These are phyloP conservation scores for Warburgia ugandensis DNA, from an alignment of 164 flowering plant species.

Conservation along the genomic window DNA sequence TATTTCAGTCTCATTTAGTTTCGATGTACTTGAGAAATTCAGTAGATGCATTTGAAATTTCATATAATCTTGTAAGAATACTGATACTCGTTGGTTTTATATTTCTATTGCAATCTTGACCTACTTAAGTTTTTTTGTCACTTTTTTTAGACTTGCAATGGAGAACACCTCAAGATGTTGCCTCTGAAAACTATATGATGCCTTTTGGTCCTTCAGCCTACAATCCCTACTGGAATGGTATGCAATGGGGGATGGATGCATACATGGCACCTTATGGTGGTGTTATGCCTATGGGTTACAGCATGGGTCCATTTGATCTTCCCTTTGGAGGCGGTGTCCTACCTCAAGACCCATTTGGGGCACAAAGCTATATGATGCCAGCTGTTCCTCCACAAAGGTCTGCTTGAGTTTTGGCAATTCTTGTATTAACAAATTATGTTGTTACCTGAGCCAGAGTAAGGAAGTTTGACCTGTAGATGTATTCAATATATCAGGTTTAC, in stretches of 20 bases:
- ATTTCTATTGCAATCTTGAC: neutral
- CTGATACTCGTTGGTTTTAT: too few relatives aligned
- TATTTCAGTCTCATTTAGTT: neutral
- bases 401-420: neutral
- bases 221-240: slow-evolving; percentile 67
- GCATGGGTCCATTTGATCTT: slow-evolving; percentile 52
- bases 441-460: too few relatives aligned
- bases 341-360: slow-evolving; percentile 69
- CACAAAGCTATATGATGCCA: slow-evolving; percentile 53
- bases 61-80: too few relatives aligned
- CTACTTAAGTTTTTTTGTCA: neutral
- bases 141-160: slow-evolving; percentile 46
- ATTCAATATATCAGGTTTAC: too few relatives aligned
- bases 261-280: slow-evolving; percentile 46
- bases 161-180: slow-evolving; percentile 56
- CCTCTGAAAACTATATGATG: slow-evolving; percentile 60
- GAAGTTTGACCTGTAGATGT: neutral
- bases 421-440: neutral
- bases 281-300: slow-evolving; percentile 62
- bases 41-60: too few relatives aligned
- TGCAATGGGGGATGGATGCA: slow-evolving; percentile 71
- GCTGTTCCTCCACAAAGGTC: slow-evolving; percentile 52
- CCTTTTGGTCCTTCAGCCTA: slow-evolving; percentile 48
- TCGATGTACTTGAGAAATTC: too few relatives aligned
- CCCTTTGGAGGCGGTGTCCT: slow-evolving; percentile 40